Percentiles rank a stretch among this genome's conserved stretches.
These are phyloP conservation scores for Oidium heveae DNA, from an alignment of 2,329 filamentous ascomycete genomes.

Conservation along the genomic window DNA sequence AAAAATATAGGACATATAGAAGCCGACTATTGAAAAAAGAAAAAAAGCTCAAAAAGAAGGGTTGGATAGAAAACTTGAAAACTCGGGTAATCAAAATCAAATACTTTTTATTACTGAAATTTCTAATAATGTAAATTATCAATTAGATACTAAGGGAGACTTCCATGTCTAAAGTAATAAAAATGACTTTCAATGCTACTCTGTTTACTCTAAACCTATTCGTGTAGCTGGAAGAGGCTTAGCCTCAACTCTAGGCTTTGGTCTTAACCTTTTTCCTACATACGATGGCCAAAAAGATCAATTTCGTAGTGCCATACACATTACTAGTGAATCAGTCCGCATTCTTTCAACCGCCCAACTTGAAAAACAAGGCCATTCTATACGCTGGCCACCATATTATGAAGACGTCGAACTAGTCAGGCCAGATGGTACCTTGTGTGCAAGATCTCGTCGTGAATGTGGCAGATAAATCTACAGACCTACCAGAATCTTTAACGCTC, in stretches of 20 bases:
- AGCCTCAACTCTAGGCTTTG: neutral
- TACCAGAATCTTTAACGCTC: too few species aligned
- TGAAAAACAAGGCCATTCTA: neutral
- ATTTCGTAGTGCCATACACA: neutral
- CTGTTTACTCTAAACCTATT: neutral
- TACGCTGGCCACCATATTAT: neutral
- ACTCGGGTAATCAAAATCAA: too few species aligned
- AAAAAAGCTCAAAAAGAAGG: too few species aligned
- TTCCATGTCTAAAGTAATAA: neutral
- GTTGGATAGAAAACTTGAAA: too few species aligned
- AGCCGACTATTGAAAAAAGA: too few species aligned
- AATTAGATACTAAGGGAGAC: neutral
- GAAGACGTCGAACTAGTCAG: neutral
- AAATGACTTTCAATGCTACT: neutral
- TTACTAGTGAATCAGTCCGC: too few species aligned
- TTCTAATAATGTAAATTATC: too few species aligned
- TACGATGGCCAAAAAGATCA: neutral
- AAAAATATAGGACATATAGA: too few species aligned
- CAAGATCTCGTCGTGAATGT: neutral
- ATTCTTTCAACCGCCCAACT: neutral
- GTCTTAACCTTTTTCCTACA: neutral
- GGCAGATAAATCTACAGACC: neutral
- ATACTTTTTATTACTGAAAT: too few species aligned
- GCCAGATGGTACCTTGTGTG: neutral
- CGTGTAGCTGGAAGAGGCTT: neutral